Base-by-base conservation (phyloP, 208 protist genomes). In the Phytomonas serpens region DNA sequence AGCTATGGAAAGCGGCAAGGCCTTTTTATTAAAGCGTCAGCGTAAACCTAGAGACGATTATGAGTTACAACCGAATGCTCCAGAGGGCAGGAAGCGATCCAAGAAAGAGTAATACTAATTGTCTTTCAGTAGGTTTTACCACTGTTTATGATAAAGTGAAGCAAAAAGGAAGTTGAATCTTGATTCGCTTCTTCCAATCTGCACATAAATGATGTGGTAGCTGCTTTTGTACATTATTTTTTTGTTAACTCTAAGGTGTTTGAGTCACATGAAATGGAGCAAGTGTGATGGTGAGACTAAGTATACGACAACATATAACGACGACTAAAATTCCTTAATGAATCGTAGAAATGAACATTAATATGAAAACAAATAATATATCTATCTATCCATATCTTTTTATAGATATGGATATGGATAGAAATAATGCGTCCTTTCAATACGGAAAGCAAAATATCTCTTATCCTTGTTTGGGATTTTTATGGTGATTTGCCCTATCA, bases 1-100 rank as follows among this genome's bases (percentile, higher is more conserved):
- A 23, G 92, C 92, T 34, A 97, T 97, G 86, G 92, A 97, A 75
- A 93, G 85, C 72, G 92, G 92, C 52, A 71, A 97, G 79, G 92
- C 92, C 9, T 97, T 97, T 37, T 76, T 97, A 13, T 82, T 78
- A 4, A 78, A 81, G 33, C 76, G 78, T 13, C 78, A 78, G 63
- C 82, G 81, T 29, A 76, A 77, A 19, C 80, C 76, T 40, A 79
- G 86, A 32, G 81, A 96, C 62, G 89, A 96, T 62, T 91, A 77
- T 73, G 84, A 92, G 70, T 77, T 93, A 52, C 51, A 73, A 32
- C 29, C 67, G n/a, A 23, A 67, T 67, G 38, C 16, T 67, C 16
- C 13, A 7, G 38, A 31, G 36, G 42, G 68, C 64, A 66, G 19
- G 37, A 69, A 64, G 38, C 34, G 40, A n/a, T 65, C 14, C 63